Base-by-base conservation (phyloP, 2,329 filamentous ascomycete species). In the Clarireedia homoeocarpa region DNA sequence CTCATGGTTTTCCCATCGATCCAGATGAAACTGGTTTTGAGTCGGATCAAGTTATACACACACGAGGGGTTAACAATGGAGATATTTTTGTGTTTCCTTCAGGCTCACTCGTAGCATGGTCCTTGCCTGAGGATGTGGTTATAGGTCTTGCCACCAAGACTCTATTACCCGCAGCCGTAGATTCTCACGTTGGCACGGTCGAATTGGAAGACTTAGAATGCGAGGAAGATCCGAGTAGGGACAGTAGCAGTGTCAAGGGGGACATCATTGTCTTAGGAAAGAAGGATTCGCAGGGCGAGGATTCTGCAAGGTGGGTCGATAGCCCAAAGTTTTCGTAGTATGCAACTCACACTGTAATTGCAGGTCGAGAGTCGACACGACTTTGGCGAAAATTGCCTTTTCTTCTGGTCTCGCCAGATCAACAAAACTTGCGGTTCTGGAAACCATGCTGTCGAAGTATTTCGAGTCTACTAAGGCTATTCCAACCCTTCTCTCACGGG, bases 51-150 rank as follows among this genome's bases (percentile, higher is more conserved):
- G 81, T 86, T 5, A 79, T 86, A 49, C 83, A 86, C 66, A 83
- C 82, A 6, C 74, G 81, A 51, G 77, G 77, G 7, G 75, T 79
- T 58, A 80, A 82, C 67, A 77, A 83, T 57, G 91, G 91, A 36
- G 94, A 99, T 72, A 83, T 97, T 51, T 97, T 97, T 68, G 85
- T 99, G 56, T 99, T 99, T 63, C 91, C 92, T 7, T 96, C 91
- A 0, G 94, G 94, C 10, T 95, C 91, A 12, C 81, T 97, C 6
- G 94, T 97, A 5, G 86, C 89, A 24, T 99, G 94, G 94, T 88
- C 89, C 5, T 77, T 96, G 1, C 85, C 89, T 0, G 81, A 90
- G 59, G 83, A 86, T 56, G 82, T 90, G 17, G 85, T 91, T 15
- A 79, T 78, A 20, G 80, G 79, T 49, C 74, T 91, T 24, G 85